Conservation (phyloP, 306 rosid species). For the Fagus crenata region DNA sequence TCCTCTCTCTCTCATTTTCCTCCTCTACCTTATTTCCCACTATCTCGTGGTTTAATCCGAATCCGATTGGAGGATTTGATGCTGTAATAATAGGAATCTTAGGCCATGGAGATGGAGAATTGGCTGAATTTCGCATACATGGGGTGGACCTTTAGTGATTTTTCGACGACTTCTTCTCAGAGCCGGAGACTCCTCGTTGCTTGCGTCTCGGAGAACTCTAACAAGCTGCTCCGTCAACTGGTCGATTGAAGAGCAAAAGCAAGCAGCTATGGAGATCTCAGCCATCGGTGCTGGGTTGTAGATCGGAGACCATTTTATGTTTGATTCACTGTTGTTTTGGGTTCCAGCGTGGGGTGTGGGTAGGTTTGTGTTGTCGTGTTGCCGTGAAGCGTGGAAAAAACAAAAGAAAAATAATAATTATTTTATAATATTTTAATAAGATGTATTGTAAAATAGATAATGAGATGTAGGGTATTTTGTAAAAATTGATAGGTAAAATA, state of each 20-base stretch:
- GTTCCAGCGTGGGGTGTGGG: too few relatives aligned
- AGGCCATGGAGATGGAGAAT: constrained; percentile 54
- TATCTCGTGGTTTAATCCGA: not conserved
- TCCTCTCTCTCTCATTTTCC: too few relatives aligned
- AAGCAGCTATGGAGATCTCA: constrained; percentile 87
- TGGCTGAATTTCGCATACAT: constrained; percentile 40
- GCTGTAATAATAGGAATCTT: constrained; percentile 4
- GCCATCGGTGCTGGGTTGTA: constrained; percentile 10
- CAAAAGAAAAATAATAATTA: too few relatives aligned
- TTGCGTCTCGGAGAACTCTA: constrained; percentile 82
- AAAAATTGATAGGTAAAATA: too few relatives aligned
- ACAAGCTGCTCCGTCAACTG: constrained; percentile 69
- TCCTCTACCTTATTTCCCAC: too few relatives aligned
- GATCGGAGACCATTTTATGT: too few relatives aligned
- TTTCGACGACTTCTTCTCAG: constrained; percentile 59
- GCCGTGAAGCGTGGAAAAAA: too few relatives aligned
- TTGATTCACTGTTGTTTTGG: too few relatives aligned
- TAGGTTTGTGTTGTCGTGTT: too few relatives aligned
- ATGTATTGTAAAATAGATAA: too few relatives aligned
- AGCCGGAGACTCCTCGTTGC: constrained; percentile 58
- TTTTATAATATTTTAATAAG: too few relatives aligned
- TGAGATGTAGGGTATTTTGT: too few relatives aligned
- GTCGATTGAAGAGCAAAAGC: constrained; percentile 85
- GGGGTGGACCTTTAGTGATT: constrained; percentile 59
- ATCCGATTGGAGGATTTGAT: not conserved